Conservation (phyloP, 768 basidiomycete genomes). For the Rhodotorula kratochvilovae region DNA sequence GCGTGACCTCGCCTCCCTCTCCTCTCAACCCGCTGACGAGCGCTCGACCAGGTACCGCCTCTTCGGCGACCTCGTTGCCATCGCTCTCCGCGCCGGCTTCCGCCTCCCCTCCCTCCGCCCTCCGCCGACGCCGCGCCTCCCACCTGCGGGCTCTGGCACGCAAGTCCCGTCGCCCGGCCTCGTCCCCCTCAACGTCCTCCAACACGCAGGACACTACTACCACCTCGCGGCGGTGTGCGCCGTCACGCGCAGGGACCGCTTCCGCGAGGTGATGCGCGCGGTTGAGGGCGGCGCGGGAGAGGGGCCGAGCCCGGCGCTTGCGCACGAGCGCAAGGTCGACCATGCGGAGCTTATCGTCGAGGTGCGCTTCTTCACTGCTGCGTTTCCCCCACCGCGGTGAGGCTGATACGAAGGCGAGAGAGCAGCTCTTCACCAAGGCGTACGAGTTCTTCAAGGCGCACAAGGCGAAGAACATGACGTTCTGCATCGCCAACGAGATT, state of each 20-base stretch:
- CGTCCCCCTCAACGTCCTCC: slow-evolving; percentile 75
- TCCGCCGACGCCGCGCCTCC: slow-evolving; percentile 25
- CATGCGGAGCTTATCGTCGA: slow-evolving; percentile 78
- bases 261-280: slow-evolving; percentile 57
- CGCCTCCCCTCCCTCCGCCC: slow-evolving; percentile 42
- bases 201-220: slow-evolving; percentile 90
- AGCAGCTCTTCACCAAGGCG: slow-evolving; percentile 82
- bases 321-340: slow-evolving; percentile 88
- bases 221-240: slow-evolving; percentile 83
- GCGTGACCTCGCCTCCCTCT: slow-evolving; percentile 44
- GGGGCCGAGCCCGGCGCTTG: slow-evolving; percentile 61
- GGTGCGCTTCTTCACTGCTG: slow-evolving; percentile 50
- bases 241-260: slow-evolving; percentile 67
- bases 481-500: slow-evolving; percentile 88
- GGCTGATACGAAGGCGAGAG: no score
- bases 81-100: slow-evolving; percentile 53
- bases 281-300: slow-evolving; percentile 52
- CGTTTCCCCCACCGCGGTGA: no score
- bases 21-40: not conserved
- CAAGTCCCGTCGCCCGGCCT: slow-evolving; percentile 47
- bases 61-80: slow-evolving; percentile 83
- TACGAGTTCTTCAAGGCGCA: slow-evolving; percentile 90
- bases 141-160: not conserved
- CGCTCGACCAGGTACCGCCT: slow-evolving; percentile 64
- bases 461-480: slow-evolving; percentile 59